Evolutionary conservation across 345 rosid genomes (phyloP), one percentile per base, ranked within the genome.

Genomic region (Murraya paniculata): DNA sequence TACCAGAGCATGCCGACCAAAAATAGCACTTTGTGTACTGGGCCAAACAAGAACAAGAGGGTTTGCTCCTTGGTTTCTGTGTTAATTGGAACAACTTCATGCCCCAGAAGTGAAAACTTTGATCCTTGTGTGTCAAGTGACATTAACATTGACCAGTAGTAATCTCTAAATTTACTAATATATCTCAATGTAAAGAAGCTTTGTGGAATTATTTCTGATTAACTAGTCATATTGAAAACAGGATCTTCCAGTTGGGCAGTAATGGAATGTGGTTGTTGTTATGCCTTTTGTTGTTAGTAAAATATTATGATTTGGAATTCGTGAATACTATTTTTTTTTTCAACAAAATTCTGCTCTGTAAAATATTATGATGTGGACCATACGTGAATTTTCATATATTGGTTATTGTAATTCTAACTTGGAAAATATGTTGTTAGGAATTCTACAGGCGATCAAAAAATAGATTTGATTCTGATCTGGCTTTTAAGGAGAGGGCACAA

Each of bases 401-500:
- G n/a, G 14, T 75, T 77, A 8, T 68, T 48, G 22, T 41, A 35
- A 60, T 75, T 78, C 79, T 85, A 78, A 86, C 81, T 78, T 53
- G 25, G n/a, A 19, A 77, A 70, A 68, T 83, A 35, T 53, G 74
- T 61, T 79, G 38, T 27, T 80, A 96, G 99, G 75, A 86, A 74
- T 94, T 96, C 81, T 96, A 96, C 75, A 94, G 91, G 84, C 87
- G 80, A 84, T 94, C 99, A 66, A 96, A 96, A 79, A 82, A 33
- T 71, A 90, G 87, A 82, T 96, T 96, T 78, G 99, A 94, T 78
- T 9, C 33, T 27, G 99, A 92, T 83, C 72, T 87, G 3, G 89
- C 33, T 31, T 96, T 96, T 77, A 94, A 92, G 91, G 95, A 94
- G 80, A 89, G 85, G 84, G 99, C 99, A 71, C 98, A 94, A 60